Percentiles rank a stretch among this genome's conserved stretches.
Evolutionary conservation across 1,284 basidiomycete species (phyloP).

Genomic region (Termitomyces sp.): DNA sequence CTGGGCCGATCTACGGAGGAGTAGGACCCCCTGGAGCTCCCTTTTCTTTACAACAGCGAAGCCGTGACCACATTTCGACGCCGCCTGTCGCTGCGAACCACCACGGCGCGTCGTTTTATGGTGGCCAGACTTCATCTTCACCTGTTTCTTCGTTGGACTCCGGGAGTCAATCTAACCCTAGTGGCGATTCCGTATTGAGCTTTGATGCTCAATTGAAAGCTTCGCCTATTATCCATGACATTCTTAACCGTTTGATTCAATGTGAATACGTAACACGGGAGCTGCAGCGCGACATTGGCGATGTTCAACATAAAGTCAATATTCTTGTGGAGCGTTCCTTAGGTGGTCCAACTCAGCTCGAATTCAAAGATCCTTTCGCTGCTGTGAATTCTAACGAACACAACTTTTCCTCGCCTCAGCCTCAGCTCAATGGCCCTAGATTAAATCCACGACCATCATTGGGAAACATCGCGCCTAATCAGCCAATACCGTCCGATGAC

Average conservation of each 20-base stretch:
- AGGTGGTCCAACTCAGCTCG: constrained; percentile 44
- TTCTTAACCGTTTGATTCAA: constrained; percentile 69
- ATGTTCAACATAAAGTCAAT: constrained; percentile 73
- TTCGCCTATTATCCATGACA: constrained; percentile 70
- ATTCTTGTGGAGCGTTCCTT: constrained; percentile 67
- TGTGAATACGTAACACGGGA: constrained; percentile 69
- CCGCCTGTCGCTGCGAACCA: constrained; percentile 36
- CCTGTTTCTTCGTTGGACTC: constrained; percentile 76
- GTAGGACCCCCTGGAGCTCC: constrained; percentile 30
- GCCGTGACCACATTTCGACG: constrained; percentile 31
- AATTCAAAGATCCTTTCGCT: constrained; percentile 78
- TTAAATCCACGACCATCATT: constrained; percentile 55
- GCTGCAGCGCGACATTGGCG: constrained; percentile 68
- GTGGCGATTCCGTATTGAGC: constrained; percentile 37
- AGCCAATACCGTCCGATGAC: constrained; percentile 61
- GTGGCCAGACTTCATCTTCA: constrained; percentile 56
- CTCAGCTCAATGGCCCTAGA: constrained; percentile 44
- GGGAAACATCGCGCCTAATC: constrained; percentile 63
- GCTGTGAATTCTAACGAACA: constrained; percentile 30
- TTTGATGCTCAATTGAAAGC: constrained; percentile 71
- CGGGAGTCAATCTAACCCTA: constrained; percentile 52
- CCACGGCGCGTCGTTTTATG: constrained; percentile 33
- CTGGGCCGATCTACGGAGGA: constrained; percentile 26
- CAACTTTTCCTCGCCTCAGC: constrained; percentile 28
- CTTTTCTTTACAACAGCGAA: constrained; percentile 30